Conservation (phyloP, 495 filamentous ascomycete species). For the Daldinia loculata region DNA sequence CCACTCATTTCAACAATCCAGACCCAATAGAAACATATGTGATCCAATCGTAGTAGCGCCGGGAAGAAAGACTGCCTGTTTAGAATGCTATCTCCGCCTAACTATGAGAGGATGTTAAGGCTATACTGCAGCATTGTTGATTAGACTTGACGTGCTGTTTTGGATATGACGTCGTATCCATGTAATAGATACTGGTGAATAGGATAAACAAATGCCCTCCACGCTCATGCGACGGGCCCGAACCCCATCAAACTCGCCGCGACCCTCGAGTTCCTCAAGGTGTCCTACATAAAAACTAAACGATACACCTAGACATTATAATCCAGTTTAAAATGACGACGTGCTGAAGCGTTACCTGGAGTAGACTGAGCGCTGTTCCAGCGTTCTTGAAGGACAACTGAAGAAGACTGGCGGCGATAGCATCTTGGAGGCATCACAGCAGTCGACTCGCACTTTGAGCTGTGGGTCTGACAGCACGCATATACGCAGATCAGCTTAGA, state of each 20-base stretch:
- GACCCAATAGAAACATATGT: neutral
- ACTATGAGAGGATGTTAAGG: neutral
- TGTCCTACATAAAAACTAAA: slow-evolving; percentile 44
- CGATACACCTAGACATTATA: too few relatives aligned
- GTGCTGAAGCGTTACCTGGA: slow-evolving; percentile 63
- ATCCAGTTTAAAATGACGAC: slow-evolving; percentile 47
- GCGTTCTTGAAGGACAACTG: slow-evolving; percentile 60
- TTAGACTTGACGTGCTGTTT: neutral
- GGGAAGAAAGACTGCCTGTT: neutral
- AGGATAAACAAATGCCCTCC: slow-evolving; percentile 35
- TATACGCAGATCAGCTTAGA: slow-evolving; percentile 56
- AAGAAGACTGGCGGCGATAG: slow-evolving; percentile 51
- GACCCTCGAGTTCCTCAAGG: slow-evolving; percentile 63
- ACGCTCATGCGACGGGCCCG: slow-evolving; percentile 55
- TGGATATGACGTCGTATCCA: neutral
- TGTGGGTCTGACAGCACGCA: slow-evolving; percentile 53
- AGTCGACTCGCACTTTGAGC: slow-evolving; percentile 58
- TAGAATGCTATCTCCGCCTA: neutral
- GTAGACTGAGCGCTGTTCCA: slow-evolving; percentile 62
- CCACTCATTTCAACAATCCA: too few relatives aligned
- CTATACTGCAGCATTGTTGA: neutral
- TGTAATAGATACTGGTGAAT: neutral
- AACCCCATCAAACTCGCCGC: slow-evolving; percentile 72
- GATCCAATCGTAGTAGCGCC: neutral
- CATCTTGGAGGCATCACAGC: slow-evolving; percentile 48